Percentiles rank a stretch among this genome's conserved stretches.
These are phyloP conservation scores for Capsella rubella DNA, from an alignment of 441 rosid genomes.

Conservation along the genomic window DNA sequence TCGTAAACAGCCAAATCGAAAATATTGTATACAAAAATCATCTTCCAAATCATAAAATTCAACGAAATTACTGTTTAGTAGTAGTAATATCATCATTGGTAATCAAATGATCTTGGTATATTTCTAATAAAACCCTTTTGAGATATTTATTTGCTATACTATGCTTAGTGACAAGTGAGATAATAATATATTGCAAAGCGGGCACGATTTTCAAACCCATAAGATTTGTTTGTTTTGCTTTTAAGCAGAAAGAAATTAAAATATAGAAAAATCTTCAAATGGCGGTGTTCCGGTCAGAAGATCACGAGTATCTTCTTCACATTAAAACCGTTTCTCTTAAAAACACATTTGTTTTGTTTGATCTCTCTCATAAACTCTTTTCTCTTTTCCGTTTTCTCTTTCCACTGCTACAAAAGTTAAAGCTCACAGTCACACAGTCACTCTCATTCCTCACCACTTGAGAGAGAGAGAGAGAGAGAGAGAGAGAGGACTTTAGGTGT, in stretches of 20 bases:
- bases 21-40: background rate
- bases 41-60: background rate
- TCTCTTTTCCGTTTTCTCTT: conserved; percentile 11
- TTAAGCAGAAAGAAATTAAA: background rate
- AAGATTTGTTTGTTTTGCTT: conserved; percentile 1
- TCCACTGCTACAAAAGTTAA: conserved; percentile 3
- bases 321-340: background rate
- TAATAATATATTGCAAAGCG: background rate
- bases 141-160: background rate
- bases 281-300: conserved; percentile 32
- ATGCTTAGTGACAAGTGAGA: no score
- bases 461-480: no score
- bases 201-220: conserved; percentile 8
- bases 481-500: background rate
- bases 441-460: conserved; percentile 17
- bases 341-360: background rate
- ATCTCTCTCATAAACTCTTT: background rate
- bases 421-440: conserved; percentile 3
- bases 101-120: no score
- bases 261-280: background rate
- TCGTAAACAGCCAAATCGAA: background rate
- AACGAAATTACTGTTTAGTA: background rate
- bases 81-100: no score
- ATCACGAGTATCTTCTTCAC: conserved; percentile 29
- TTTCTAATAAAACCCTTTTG: background rate